Conservation (phyloP, 2,329 filamentous ascomycete genomes). For the Periconia sp. region DNA sequence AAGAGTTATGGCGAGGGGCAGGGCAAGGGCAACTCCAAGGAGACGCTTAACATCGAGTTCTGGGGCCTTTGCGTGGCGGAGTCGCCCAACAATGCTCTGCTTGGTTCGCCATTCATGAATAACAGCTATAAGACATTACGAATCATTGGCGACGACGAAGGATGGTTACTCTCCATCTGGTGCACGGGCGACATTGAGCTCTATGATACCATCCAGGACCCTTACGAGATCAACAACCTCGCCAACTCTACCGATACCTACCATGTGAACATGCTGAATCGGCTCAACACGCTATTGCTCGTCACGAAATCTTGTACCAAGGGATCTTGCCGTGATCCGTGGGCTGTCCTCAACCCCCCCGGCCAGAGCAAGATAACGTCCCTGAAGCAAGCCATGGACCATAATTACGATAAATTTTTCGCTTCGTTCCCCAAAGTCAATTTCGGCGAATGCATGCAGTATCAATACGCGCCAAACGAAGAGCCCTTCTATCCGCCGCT, state of each 20-base stretch:
- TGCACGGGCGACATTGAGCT: conserved; percentile 71
- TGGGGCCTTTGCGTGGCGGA: conserved; percentile 41
- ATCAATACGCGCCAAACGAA: background rate
- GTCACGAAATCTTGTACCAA: background rate
- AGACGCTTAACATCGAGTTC: conserved; percentile 47
- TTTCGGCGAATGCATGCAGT: background rate
- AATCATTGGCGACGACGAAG: conserved; percentile 60
- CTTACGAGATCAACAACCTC: conserved; percentile 3
- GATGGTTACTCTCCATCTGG: conserved; percentile 70
- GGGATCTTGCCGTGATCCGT: background rate
- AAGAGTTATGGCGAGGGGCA: background rate
- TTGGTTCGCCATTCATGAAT: conserved; percentile 27
- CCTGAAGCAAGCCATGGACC: conserved; percentile 1
- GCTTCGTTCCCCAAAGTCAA: conserved; percentile 1
- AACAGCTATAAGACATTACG: conserved; percentile 68
- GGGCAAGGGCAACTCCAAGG: conserved; percentile 10
- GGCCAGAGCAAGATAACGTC: background rate
- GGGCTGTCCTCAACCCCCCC: background rate
- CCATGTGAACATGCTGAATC: background rate
- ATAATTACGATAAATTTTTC: background rate
- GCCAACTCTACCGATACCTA: background rate
- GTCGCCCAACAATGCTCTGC: conserved; percentile 4
- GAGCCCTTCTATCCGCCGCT: conserved; percentile 1
- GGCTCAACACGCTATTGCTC: background rate
- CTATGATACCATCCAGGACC: conserved; percentile 55